These are phyloP conservation scores for Russula brevipes DNA, from an alignment of 768 basidiomycete species.

Conservation along the genomic window DNA sequence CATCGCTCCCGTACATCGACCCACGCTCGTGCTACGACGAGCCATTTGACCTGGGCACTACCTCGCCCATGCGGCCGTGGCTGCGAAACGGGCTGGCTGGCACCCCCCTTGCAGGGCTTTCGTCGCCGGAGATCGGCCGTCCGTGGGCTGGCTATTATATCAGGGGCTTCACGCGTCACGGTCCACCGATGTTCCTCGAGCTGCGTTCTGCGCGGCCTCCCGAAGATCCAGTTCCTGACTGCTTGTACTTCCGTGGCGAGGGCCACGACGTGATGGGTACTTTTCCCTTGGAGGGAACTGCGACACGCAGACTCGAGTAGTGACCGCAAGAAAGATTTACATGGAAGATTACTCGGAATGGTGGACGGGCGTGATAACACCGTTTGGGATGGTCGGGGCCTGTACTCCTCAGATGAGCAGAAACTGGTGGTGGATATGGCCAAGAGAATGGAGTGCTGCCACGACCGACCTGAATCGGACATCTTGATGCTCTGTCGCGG, in stretches of 20 bases:
- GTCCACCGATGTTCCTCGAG: constrained; percentile 10
- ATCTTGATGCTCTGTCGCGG: too few species aligned
- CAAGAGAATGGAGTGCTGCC: constrained; percentile 9
- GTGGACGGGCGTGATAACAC: constrained; percentile 3
- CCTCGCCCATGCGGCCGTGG: neutral
- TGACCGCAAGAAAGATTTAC: neutral
- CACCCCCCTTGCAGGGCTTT: constrained; percentile 1
- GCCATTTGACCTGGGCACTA: neutral
- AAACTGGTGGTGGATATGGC: constrained; percentile 20
- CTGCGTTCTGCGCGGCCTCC: neutral
- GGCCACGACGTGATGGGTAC: neutral
- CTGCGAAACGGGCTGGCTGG: constrained; percentile 5
- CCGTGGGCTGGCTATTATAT: constrained; percentile 12
- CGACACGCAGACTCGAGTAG: neutral
- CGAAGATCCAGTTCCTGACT: neutral
- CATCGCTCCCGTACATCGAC: neutral
- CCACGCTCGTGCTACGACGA: neutral
- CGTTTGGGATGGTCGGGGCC: constrained; percentile 15
- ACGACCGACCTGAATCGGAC: neutral
- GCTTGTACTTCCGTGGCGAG: neutral
- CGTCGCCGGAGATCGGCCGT: neutral
- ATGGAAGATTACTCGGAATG: neutral
- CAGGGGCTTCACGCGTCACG: rapidly evolving
- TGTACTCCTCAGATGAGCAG: neutral
- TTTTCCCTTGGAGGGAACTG: neutral